Base-by-base conservation (phyloP, 2,329 filamentous ascomycete species). In the Lasiodiplodia hormozganensis region DNA sequence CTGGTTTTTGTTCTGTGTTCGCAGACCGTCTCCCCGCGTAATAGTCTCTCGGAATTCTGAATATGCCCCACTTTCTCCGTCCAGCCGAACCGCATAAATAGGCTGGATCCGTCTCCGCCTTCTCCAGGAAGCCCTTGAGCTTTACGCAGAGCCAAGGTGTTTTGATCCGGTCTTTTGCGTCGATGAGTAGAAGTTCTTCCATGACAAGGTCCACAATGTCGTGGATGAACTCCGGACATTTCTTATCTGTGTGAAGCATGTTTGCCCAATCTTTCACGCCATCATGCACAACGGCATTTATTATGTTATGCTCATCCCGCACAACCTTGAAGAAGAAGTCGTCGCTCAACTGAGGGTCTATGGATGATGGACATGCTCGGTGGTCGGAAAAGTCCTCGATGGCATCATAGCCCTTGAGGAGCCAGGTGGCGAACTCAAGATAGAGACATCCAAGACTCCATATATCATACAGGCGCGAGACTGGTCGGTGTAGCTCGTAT, bases 381-480 rank as follows among this genome's bases (percentile, higher is more conserved):
- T 16, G 4, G 16, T 34, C 18, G 6, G 58, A 57, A 23, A 72
- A 72, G 3, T 69, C 53, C 5, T 70, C 65, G 11, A 70, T 69
- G 43, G 62, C 70, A 10, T 68, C 65, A 64, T 65, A 62, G 6
- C 70, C 71, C 28, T 34, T 36, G 11, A 78, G 8, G 18, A 72
- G 64, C 76, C 76, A 78, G 18, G 72, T 74, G 2, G 70, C 62
- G 49, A 76, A 74, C 38, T 78, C 73, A 0, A 77, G 70, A 40
- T 74, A 73, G 3, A 78, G 38, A 34, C 76, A 78, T 0, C 74
- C 76, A 2, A 78, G 71, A 11, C 73, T 73, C 75, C 76, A 78
- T 2, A 78, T 73, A 52, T 83, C 80, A 31, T 78, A 79, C 1
- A 69, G 70, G 5, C 79, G 75, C 23, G 76, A 81, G 2, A 81